Evolutionary conservation across 371 early-diverging fungal genomes (phyloP).

Genomic region (Apophysomyces sp.): DNA sequence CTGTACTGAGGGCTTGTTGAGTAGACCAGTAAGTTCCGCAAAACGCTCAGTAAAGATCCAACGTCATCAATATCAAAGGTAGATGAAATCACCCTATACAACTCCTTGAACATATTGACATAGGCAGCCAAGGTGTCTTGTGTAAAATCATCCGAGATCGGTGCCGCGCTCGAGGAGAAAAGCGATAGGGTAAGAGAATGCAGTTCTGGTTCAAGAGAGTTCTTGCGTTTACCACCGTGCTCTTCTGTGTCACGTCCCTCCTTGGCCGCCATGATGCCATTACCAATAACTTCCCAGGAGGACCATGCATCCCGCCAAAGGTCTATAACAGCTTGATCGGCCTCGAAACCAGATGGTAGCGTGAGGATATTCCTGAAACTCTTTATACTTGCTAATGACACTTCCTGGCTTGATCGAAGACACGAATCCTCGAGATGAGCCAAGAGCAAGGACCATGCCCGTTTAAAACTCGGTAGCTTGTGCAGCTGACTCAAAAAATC

Average conservation of each 20-base stretch:
- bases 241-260: not conserved
- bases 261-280: conserved; percentile 34
- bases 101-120: conserved; percentile 61
- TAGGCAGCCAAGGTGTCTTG: conserved; percentile 79
- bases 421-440: conserved; percentile 77
- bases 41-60: conserved; percentile 50
- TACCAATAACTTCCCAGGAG: conserved; percentile 78
- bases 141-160: conserved; percentile 56
- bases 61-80: conserved; percentile 57
- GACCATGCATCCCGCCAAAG: conserved; percentile 77
- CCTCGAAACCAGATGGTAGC: conserved; percentile 42
- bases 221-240: conserved; percentile 2
- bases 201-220: conserved; percentile 23
- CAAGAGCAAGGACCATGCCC: conserved; percentile 65
- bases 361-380: conserved; percentile 58
- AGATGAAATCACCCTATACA: conserved; percentile 56
- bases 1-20: conserved; percentile 56
- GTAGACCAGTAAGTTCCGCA: conserved; percentile 58
- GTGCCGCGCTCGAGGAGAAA: conserved; percentile 30
- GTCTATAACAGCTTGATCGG: conserved; percentile 17
- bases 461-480: conserved; percentile 57
- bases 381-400: conserved; percentile 74
- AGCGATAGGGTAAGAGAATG: conserved; percentile 37
- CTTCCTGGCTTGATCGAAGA: conserved; percentile 73
- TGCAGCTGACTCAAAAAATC: conserved; percentile 66